These are phyloP conservation scores for Parietichytrium sp. DNA, from an alignment of 108 stramenopile species.

Conservation along the genomic window DNA sequence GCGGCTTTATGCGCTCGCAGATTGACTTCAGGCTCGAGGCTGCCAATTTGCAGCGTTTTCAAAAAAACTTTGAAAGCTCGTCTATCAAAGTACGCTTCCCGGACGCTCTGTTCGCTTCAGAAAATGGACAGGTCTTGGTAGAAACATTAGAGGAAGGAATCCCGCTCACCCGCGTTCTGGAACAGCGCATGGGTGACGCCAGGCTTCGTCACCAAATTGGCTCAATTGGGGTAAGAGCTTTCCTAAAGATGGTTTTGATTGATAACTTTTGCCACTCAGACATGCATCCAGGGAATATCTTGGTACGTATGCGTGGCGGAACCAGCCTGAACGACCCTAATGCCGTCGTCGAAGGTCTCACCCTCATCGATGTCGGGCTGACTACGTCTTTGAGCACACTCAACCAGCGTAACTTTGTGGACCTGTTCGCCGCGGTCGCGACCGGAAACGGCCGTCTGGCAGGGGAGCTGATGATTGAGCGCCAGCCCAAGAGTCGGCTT, in stretches of 20 bases:
- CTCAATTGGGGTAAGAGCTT: neutral
- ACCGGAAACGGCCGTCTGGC: constrained; percentile 7
- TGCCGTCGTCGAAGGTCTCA: neutral
- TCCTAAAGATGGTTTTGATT: constrained; percentile 42
- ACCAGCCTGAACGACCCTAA: neutral
- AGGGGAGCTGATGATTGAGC: neutral
- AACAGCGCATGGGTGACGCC: neutral
- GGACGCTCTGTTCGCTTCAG: neutral
- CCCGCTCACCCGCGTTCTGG: neutral
- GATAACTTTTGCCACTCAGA: constrained; percentile 43
- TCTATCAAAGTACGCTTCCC: neutral
- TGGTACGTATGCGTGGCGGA: neutral
- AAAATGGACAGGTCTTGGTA: constrained; percentile 2
- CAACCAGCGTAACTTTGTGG: constrained; percentile 17
- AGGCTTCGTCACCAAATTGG: neutral
- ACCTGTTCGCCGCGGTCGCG: constrained; percentile 34
- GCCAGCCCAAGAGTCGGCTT: neutral
- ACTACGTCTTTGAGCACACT: neutral
- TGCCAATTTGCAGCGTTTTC: neutral
- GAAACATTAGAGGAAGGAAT: constrained; percentile 30
- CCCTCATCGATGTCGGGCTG: constrained; percentile 36
- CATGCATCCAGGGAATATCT: constrained; percentile 45
- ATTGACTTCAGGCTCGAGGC: constrained; percentile 27
- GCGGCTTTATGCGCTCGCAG: neutral
- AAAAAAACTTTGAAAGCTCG: neutral